A percentile compares a stretch with the other conserved stretches of the same genome.
Conservation (phyloP, 768 basidiomycete genomes). For the Auriscalpium microsporum region DNA sequence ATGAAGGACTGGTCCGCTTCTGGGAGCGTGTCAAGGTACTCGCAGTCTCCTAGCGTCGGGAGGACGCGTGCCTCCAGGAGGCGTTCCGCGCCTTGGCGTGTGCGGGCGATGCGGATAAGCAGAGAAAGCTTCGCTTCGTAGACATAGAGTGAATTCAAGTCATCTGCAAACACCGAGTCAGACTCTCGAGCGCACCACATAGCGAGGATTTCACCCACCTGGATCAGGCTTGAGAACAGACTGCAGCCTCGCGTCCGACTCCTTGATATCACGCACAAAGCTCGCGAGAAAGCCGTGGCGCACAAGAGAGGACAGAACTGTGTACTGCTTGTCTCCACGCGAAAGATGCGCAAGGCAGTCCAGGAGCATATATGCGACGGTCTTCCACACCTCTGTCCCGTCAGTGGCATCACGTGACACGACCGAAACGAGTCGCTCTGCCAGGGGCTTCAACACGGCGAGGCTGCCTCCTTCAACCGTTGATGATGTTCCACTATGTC, state of each 20-base stretch:
- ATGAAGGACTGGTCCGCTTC: conserved; percentile 77
- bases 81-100: conserved; percentile 74
- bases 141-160: conserved; percentile 85
- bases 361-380: conserved; percentile 85
- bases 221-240: conserved; percentile 83
- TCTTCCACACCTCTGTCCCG: conserved; percentile 95
- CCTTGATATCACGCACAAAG: conserved; percentile 79
- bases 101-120: conserved; percentile 77
- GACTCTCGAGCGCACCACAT: not conserved
- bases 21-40: conserved; percentile 80
- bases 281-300: conserved; percentile 73
- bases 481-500: conserved; percentile 15
- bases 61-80: conserved; percentile 73
- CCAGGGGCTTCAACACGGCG: conserved; percentile 51
- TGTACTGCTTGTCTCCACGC: conserved; percentile 57
- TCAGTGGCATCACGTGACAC: conserved; percentile 90
- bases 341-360: conserved; percentile 74
- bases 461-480: conserved; percentile 57
- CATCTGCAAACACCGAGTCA: conserved; percentile 40
- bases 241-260: conserved; percentile 66
- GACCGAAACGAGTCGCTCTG: conserved; percentile 65
- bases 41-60: conserved; percentile 69
- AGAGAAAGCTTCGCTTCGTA: conserved; percentile 94
- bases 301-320: conserved; percentile 47
- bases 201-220: conserved; percentile 38